Conservation (phyloP, 495 filamentous ascomycete genomes). For the Aspergillus heteromorphus region DNA sequence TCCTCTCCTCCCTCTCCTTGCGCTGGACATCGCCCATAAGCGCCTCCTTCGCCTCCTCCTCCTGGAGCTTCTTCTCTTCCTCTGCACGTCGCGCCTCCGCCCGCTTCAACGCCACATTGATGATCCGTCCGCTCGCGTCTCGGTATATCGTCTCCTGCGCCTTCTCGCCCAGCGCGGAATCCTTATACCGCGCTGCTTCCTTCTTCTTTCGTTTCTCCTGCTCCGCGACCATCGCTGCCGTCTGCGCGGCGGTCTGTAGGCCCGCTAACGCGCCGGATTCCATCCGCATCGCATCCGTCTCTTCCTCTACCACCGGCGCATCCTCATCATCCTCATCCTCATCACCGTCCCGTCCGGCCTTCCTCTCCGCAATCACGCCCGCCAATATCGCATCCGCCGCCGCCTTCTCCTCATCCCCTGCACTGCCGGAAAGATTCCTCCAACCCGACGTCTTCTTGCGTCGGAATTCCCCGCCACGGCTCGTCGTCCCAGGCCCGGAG, state of each 20-base stretch:
- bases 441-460: conserved; percentile 72
- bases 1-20: conserved; percentile 48
- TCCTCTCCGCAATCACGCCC: conserved; percentile 61
- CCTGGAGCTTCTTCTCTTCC: conserved; percentile 63
- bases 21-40: conserved; percentile 82
- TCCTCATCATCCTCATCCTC: conserved; percentile 49
- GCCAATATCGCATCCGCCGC: conserved; percentile 81
- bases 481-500: conserved; percentile 42
- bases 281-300: conserved; percentile 48
- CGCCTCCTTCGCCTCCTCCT: conserved; percentile 54
- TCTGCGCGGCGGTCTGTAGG: conserved; percentile 74
- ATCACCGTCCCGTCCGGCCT: conserved; percentile 27
- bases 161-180: conserved; percentile 29
- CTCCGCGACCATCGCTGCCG: conserved; percentile 69
- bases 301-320: conserved; percentile 28
- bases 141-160: conserved; percentile 82
- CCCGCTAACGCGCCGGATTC: conserved; percentile 80
- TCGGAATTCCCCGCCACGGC: conserved; percentile 62
- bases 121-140: conserved; percentile 85
- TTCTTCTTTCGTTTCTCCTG: conserved; percentile 51
- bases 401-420: conserved; percentile 39
- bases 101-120: conserved; percentile 84
- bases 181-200: conserved; percentile 38
- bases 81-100: conserved; percentile 73
- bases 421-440: conserved; percentile 57